These are phyloP conservation scores for Pseudophaeomoniella oleicola DNA, from an alignment of 2,329 filamentous ascomycete genomes.

Conservation along the genomic window DNA sequence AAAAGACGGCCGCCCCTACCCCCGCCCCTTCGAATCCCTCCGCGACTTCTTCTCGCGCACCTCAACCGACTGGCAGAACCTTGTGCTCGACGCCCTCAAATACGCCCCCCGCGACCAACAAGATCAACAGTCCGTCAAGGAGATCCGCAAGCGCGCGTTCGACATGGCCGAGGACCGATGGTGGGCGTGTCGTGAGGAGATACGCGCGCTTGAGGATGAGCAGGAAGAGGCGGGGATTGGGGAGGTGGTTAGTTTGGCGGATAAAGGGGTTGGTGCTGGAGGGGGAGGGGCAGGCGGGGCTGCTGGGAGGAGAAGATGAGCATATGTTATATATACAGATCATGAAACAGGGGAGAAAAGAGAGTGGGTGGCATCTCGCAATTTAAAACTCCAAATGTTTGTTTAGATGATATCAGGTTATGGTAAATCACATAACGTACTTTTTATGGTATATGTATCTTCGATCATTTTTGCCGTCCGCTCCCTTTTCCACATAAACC, in stretches of 20 bases:
- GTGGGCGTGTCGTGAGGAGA: constrained; percentile 96
- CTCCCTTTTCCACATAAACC: too few relatives aligned
- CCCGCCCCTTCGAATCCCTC: constrained; percentile 71
- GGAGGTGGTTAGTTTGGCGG: constrained; percentile 78
- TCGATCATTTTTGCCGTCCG: too few relatives aligned
- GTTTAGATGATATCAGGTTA: too few relatives aligned
- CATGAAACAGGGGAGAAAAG: too few relatives aligned
- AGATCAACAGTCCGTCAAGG: constrained; percentile 60
- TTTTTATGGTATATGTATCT: too few relatives aligned
- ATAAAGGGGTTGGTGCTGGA: constrained; percentile 30
- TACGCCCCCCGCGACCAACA: constrained; percentile 18
- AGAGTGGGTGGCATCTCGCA: too few relatives aligned
- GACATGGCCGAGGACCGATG: constrained; percentile 88
- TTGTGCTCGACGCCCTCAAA: constrained; percentile 61
- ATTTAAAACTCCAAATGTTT: too few relatives aligned
- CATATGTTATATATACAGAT: too few relatives aligned
- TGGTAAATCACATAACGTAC: too few relatives aligned
- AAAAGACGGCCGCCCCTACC: constrained; percentile 63
- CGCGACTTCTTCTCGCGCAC: constrained; percentile 87
- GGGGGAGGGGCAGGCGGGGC: constrained; percentile 34
- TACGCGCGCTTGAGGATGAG: constrained; percentile 81
- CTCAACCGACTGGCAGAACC: constrained; percentile 77
- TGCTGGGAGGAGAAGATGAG: constrained; percentile 29
- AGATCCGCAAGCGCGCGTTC: constrained; percentile 83
- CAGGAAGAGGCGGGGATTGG: constrained; percentile 91